Conservation (phyloP, 2,329 filamentous ascomycete genomes). For the Diaporthe longicolla region DNA sequence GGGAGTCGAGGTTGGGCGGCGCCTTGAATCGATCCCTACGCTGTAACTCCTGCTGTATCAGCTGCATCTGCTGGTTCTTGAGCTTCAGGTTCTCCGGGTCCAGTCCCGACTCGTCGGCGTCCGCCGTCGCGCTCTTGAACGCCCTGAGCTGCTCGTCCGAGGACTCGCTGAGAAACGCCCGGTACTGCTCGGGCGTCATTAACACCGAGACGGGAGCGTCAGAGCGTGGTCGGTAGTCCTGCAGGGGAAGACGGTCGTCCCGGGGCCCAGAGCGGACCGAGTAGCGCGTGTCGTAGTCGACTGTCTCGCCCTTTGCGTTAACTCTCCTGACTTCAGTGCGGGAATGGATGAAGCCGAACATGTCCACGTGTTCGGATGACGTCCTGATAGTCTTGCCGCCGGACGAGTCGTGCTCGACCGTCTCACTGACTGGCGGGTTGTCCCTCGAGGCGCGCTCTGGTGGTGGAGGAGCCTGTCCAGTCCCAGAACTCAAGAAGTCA, state of each 20-base stretch:
- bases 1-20: no score
- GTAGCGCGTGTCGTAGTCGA: constrained; percentile 56
- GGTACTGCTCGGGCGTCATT: constrained; percentile 6
- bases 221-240: neutral
- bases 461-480: constrained; percentile 16
- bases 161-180: neutral
- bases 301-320: constrained; percentile 58
- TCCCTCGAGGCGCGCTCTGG: constrained; percentile 24
- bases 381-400: constrained; percentile 53
- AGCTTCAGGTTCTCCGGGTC: neutral
- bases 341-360: constrained; percentile 58
- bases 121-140: neutral
- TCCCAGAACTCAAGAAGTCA: constrained; percentile 55
- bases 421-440: constrained; percentile 36
- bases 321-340: constrained; percentile 57
- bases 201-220: neutral
- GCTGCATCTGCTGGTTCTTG: neutral
- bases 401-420: constrained; percentile 40
- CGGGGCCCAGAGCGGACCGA: constrained; percentile 42
- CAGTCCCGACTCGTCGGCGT: neutral
- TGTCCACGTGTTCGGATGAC: constrained; percentile 59
- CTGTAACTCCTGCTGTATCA: constrained; percentile 14
- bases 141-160: constrained; percentile 26
- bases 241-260: neutral
- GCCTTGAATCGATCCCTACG: no score